Evolutionary conservation across 73 alveolate species (phyloP).

Genomic region (Tetrahymena borealis): DNA sequence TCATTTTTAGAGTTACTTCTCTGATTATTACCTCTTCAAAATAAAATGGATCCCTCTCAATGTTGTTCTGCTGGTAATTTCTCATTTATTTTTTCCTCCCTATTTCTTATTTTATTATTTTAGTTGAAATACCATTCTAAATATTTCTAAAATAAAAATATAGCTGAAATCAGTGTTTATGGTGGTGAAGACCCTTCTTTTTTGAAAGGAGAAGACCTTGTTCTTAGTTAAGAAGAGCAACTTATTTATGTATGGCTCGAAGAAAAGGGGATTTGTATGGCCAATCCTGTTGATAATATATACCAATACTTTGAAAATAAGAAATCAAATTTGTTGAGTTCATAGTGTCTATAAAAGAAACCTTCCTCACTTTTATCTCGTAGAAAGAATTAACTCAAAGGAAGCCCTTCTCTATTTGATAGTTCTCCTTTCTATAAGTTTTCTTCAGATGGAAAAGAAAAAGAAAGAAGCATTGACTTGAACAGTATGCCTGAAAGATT

Average conservation of each 20-base stretch:
- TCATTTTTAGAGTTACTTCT: too few relatives aligned
- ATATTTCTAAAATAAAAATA: neutral
- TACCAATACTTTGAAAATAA: neutral
- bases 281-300: neutral
- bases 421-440: neutral
- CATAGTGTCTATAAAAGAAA: neutral
- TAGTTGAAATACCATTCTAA: neutral
- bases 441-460: neutral
- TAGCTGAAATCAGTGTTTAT: neutral
- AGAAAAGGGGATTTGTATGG: neutral
- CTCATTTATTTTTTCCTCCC: neutral
- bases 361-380: neutral
- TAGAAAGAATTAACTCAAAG: neutral
- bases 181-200: neutral
- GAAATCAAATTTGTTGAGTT: neutral
- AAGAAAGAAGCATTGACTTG: neutral
- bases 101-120: neutral
- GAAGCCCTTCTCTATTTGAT: neutral
- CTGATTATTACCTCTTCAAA: too few relatives aligned
- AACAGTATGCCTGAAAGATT: neutral
- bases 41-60: neutral
- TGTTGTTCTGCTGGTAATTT: neutral
- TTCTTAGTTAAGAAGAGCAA: neutral
- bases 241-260: neutral
- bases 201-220: neutral